These are phyloP conservation scores for Myriosclerotinia scirpicola DNA, from an alignment of 2,329 filamentous ascomycete species.

Conservation along the genomic window DNA sequence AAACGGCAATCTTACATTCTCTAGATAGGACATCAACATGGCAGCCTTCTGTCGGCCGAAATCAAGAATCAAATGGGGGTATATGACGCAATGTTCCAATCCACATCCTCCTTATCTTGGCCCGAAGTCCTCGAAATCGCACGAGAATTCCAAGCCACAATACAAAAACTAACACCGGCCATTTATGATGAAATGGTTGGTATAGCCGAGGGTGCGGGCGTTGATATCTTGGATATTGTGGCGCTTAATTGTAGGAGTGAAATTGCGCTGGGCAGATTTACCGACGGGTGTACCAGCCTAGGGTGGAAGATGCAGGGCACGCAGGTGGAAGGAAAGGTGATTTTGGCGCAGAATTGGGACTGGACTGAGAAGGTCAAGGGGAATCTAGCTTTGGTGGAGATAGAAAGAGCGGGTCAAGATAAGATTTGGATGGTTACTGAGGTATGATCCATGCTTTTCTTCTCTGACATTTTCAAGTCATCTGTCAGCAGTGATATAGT, in stretches of 20 bases:
- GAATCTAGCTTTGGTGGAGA: slow-evolving; percentile 29
- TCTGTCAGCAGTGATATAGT: neutral
- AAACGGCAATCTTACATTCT: neutral
- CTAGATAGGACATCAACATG: slow-evolving; percentile 16
- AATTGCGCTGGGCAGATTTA: slow-evolving; percentile 5
- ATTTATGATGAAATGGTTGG: slow-evolving; percentile 11
- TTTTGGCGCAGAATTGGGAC: slow-evolving; percentile 37
- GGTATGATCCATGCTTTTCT: slow-evolving; percentile 16
- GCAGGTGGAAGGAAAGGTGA: slow-evolving; percentile 20
- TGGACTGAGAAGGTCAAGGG: slow-evolving; percentile 30
- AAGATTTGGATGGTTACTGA: slow-evolving; percentile 18
- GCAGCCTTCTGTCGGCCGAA: slow-evolving; percentile 1
- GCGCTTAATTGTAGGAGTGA: slow-evolving; percentile 12
- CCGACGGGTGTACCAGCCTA: slow-evolving; percentile 2
- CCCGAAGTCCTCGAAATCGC: slow-evolving; percentile 1
- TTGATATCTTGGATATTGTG: slow-evolving; percentile 8
- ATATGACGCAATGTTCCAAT: slow-evolving; percentile 8
- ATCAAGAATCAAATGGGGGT: slow-evolving; percentile 4
- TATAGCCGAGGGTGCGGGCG: neutral
- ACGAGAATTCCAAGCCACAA: slow-evolving; percentile 1
- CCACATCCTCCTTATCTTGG: slow-evolving; percentile 3
- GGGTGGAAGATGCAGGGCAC: slow-evolving; percentile 3
- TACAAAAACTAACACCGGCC: slow-evolving; percentile 3
- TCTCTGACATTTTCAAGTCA: neutral
- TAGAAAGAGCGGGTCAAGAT: neutral